Base-by-base conservation (phyloP, 306 rosid genomes). In the Vachellia collinsii region DNA sequence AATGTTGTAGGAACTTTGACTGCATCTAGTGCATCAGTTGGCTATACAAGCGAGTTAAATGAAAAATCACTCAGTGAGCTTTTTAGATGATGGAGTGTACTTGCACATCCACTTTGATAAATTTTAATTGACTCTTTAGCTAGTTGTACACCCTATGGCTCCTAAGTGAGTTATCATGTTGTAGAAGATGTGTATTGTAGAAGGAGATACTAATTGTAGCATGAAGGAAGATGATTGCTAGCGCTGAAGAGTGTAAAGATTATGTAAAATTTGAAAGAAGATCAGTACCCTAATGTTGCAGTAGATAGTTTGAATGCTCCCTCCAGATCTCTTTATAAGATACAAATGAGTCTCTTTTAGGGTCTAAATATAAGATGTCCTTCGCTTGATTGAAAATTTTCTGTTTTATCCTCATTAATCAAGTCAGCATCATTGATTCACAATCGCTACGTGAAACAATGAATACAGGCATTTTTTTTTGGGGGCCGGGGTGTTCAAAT, bases 201-300 rank as follows among this genome's bases (percentile, higher is more conserved):
- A 85, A 25, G 70, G 83, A 87, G 87, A 80, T 62, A 74, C 62
- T 76, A 82, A 71, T 38, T 79, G 85, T 85, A 83, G 85, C 72
- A 71, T 72, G 77, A 43, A 79, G 68, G 42, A 74, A 81, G 37
- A 70, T 66, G 37, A 74, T 79, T 72, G 59, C 69, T 82, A 82
- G 83, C 79, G 66, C 34, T 84, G 81, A 74, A 84, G 76, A 80
- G 81, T 78, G 88, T 81, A 83, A 66, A 73, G 82, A 87, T 65
- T 69, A 53, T 82, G 86, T 80, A 81, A 76, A 85, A 82, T 66
- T 78, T 77, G 72, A 58, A 73, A 56, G 19, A 62, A 56, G 19
- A 62, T 29, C 74, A 69, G 43, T 46, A 29, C 42, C 67, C 25
- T 34, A 41, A 47, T 62, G 78, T 77, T 68, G n/a, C 68, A 70